Evolutionary conservation across 2,329 filamentous ascomycete genomes (phyloP), one percentile per base, ranked within the genome.

Genomic region (Botrytis squamosa): DNA sequence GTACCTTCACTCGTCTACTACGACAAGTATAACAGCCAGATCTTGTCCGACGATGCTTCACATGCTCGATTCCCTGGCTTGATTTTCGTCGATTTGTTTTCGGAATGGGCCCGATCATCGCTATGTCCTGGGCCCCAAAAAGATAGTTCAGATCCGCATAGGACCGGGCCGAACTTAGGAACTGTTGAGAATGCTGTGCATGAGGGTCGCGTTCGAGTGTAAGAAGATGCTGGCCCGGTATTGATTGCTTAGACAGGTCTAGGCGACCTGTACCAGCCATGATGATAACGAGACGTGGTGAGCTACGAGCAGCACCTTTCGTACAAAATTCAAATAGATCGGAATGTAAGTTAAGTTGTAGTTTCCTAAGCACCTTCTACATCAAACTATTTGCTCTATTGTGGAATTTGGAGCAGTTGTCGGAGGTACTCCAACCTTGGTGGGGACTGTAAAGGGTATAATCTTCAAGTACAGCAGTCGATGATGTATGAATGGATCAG

Each of bases 11-110:
- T 82, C 96, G 89, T 77, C 96, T 89, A 79, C 91, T 91, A 74
- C 96, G 89, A 83, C 96, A 99, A 65, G 95, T 98, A 81, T 89
- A 98, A 84, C 96, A 99, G 42, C 96, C 96, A 76, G 94, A 98
- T 78, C 96, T 88, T 62, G 96, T 98, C 78, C 96, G 90, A 75
- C 95, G 92, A 82, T 98, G 95, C 83, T 98, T 98, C 77, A 97
- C 92, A 80, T 79, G 76, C n/a, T 81, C 79, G 62, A 75, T 73
- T 66, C 75, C 74, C 63, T 78, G 77, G 33, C 67, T 77, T 22
- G 78, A 77, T 74, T 80, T 81, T 55, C 79, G 79, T 66, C 80
- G 75, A 73, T 78, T 79, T 60, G 79, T 74, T 59, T 74, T 78
- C 6, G 79, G 73, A 40, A 79, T 80, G 36, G 77, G 78, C 33